phyloP scores from a whole-genome alignment of 306 rosid genomes.

The Cucumis cinereus region DNA sequence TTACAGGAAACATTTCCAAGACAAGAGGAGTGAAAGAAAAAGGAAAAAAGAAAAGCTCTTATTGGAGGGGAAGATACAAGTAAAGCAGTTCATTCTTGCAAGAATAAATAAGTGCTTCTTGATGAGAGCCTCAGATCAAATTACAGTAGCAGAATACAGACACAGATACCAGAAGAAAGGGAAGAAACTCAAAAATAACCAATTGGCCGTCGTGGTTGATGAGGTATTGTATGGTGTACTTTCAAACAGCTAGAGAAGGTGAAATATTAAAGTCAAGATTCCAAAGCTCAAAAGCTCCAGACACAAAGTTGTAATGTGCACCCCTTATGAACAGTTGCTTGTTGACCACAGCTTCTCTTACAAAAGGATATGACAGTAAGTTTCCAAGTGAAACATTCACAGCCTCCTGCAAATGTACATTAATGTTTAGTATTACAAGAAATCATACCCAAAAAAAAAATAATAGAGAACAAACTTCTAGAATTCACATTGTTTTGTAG shows the following conservation, averaged over 20 bases:
- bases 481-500: not conserved
- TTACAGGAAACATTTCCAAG: not conserved
- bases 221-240: not conserved
- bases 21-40: not conserved
- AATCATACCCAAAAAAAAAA: too few relatives aligned
- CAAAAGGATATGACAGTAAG: slow-evolving; percentile 75
- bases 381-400: slow-evolving; percentile 90
- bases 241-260: slow-evolving; percentile 19
- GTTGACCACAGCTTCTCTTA: slow-evolving; percentile 43
- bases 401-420: slow-evolving; percentile 52
- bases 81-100: not conserved
- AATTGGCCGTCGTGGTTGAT: not conserved
- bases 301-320: slow-evolving; percentile 72
- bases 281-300: slow-evolving; percentile 70
- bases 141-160: not conserved
- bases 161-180: not conserved
- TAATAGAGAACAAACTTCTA: not conserved
- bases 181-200: not conserved
- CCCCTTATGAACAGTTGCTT: slow-evolving; percentile 57
- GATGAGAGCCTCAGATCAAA: not conserved
- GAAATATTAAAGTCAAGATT: slow-evolving; percentile 49
- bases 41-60: not conserved
- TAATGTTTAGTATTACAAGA: not conserved
- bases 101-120: not conserved
- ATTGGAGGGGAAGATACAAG: slow-evolving; percentile 5